Base-by-base conservation (phyloP, 2,329 filamentous ascomycete genomes). In the Cercospora zeina region DNA sequence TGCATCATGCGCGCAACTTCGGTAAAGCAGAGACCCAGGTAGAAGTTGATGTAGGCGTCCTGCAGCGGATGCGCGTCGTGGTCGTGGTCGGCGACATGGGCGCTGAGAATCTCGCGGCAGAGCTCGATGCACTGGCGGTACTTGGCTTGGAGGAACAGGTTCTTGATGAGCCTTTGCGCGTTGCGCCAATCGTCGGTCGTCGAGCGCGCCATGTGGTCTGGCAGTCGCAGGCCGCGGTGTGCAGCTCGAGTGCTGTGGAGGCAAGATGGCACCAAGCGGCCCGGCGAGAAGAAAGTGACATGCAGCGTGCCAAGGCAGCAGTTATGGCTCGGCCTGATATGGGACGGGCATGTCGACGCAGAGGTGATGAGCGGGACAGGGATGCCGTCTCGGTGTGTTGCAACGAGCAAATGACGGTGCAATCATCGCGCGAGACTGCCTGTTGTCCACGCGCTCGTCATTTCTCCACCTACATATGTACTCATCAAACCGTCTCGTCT, bases 21-120 rank as follows among this genome's bases (percentile, higher is more conserved):
- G 61, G 82, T 80, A 62, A 80, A 77, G 27, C 75, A 78, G 9
- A 79, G 71, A 2, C 76, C 81, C 9, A 74, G 73, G 69, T 82
- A 82, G 68, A 82, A 81, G 62, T 75, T 73, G 39, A 82, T 73
- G 66, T 77, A 81, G 4, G 67, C 56, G 11, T 68, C 62, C 13
- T 68, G 69, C 39, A 73, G 56, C 2, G 68, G 68, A n/a, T 59
- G 56, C 1, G 55, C n/a, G 8, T 59, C n/a, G 10, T 59, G 53
- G 21, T 64, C 27, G 24, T 59, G 36, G 54, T 9, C 56, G 47
- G 31, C 49, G 36, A 53, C 47, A 16, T 37, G 45, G 8, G 63
- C 53, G 47, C 63, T 62, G 19, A 74, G 65, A n/a, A 70, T 16
- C 21, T 69, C 62, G 61, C 67, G 67, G 61, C 73, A 72, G 50